Conservation (phyloP, 2,329 filamentous ascomycete genomes). For the Grosmannia serpens region DNA sequence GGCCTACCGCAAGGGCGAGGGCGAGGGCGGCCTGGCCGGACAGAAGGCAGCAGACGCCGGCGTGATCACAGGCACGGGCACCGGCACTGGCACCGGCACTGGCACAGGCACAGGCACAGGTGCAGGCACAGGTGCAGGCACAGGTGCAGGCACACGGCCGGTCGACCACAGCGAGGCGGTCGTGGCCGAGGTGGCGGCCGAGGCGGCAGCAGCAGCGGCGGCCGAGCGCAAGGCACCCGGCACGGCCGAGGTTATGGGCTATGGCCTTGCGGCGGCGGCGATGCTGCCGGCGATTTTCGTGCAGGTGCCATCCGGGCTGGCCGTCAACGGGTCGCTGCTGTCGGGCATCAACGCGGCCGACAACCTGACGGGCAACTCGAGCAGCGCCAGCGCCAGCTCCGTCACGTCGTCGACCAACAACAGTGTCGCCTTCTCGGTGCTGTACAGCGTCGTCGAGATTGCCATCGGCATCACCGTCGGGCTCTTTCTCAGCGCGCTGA, state of each 20-base stretch:
- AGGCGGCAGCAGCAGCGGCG: conserved; percentile 6
- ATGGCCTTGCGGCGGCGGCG: conserved; percentile 71
- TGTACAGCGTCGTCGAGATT: conserved; percentile 48
- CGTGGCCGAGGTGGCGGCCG: background rate
- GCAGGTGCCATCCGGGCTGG: conserved; percentile 52
- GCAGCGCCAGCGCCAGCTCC: conserved; percentile 13
- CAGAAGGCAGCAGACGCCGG: too few relatives aligned
- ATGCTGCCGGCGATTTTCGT: conserved; percentile 82
- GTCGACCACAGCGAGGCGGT: background rate
- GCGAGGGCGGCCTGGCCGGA: too few relatives aligned
- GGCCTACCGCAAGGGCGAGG: conserved; percentile 3
- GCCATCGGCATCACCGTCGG: conserved; percentile 53
- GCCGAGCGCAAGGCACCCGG: conserved; percentile 12
- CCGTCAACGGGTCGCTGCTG: conserved; percentile 46
- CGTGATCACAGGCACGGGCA: background rate
- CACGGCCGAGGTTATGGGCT: conserved; percentile 39
- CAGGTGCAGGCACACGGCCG: background rate
- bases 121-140: background rate
- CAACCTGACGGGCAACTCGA: conserved; percentile 34
- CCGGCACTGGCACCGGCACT: background rate
- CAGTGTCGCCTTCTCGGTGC: conserved; percentile 38
- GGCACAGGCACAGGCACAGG: background rate
- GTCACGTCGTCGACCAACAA: conserved; percentile 20
- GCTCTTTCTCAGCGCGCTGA: conserved; percentile 41
- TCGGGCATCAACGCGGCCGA: conserved; percentile 47